These are phyloP conservation scores for Luffa aegyptiaca DNA, from an alignment of 306 rosid species.

Conservation along the genomic window DNA sequence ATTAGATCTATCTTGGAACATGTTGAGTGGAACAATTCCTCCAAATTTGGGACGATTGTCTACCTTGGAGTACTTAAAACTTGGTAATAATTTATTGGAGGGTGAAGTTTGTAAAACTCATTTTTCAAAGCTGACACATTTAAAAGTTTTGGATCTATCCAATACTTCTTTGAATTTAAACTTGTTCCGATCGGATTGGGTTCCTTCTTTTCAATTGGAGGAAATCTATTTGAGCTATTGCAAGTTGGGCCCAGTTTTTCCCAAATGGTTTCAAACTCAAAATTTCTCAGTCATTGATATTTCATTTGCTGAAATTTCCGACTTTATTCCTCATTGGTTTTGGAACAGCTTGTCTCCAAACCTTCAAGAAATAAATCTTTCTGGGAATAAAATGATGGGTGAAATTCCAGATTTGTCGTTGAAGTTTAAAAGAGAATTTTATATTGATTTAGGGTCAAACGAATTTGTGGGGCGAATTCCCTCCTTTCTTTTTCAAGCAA, in stretches of 20 bases:
- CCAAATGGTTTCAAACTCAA: neutral
- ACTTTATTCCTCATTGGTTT: neutral
- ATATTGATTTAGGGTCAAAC: neutral
- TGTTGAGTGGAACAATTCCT: too few relatives aligned
- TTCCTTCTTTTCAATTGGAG: neutral
- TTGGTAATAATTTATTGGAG: too few relatives aligned
- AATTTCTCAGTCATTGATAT: neutral
- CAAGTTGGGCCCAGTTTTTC: neutral
- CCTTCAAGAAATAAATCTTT: neutral
- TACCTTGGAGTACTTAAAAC: too few relatives aligned
- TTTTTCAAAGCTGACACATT: too few relatives aligned
- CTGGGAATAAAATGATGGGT: neutral
- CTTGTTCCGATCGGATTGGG: neutral
- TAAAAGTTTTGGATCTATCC: neutral
- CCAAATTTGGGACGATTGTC: too few relatives aligned
- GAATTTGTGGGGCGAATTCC: neutral
- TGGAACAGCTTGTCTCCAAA: neutral
- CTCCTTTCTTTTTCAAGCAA: neutral
- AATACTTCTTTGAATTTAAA: neutral
- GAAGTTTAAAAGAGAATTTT: neutral
- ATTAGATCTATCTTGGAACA: too few relatives aligned
- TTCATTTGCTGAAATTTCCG: neutral
- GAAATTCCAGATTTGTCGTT: neutral
- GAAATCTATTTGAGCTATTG: fast-evolving
- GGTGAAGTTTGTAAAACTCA: too few relatives aligned